Conservation (phyloP, 73 alveolate genomes). For the Tetrahymena borealis region DNA sequence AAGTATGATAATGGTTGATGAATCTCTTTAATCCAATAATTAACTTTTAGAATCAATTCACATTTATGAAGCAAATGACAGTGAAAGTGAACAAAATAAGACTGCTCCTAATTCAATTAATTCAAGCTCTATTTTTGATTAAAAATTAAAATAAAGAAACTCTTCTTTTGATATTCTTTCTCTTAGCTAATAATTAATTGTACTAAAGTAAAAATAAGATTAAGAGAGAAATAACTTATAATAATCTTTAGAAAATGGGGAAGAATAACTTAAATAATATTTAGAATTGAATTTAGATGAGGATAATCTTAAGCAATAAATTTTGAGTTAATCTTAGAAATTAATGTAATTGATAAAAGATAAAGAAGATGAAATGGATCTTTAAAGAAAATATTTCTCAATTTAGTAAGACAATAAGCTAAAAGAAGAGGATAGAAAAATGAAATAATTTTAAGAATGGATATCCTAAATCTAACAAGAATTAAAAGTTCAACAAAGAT, state of each 20-base stretch:
- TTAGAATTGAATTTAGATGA: neutral
- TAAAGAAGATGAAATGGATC: neutral
- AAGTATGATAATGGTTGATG: neutral
- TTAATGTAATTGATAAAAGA: neutral
- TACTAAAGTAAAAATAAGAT: neutral
- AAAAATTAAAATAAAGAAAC: neutral
- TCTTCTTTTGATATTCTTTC: neutral
- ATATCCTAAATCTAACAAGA: neutral
- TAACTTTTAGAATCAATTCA: neutral
- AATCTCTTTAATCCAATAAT: no score
- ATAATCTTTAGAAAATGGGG: neutral
- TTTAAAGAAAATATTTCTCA: neutral
- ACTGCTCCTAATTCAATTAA: neutral
- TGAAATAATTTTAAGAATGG: neutral
- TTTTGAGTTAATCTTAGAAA: neutral
- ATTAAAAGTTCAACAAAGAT: neutral
- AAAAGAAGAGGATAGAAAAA: neutral
- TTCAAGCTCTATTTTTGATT: neutral
- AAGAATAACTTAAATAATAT: neutral
- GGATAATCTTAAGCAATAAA: neutral
- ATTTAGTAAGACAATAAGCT: neutral
- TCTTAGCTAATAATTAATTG: neutral
- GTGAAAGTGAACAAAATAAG: neutral
- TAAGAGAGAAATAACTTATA: neutral
- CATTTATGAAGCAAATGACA: neutral